Conservation (phyloP, 1,139 yeast species). For the Magnusiomyces sp. region DNA sequence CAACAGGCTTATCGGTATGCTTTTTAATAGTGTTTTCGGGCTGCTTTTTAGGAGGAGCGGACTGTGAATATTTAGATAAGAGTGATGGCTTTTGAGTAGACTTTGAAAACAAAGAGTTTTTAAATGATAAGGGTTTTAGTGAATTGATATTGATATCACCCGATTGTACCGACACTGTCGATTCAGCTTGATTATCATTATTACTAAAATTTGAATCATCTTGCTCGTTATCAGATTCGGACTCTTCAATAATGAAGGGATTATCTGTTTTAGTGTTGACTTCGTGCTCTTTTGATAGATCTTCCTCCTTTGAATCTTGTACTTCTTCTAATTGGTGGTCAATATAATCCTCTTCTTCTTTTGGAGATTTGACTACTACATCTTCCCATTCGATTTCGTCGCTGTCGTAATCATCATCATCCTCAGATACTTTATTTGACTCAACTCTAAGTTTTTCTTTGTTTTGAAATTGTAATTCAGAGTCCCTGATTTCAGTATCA, state of each 20-base stretch:
- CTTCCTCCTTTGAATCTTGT: constrained; percentile 23
- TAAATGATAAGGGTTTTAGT: too few species aligned
- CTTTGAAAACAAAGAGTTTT: too few species aligned
- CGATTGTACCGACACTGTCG: too few species aligned
- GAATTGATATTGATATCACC: too few species aligned
- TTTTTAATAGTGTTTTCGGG: too few species aligned
- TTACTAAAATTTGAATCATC: too few species aligned
- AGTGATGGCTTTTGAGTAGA: too few species aligned
- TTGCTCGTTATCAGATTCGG: constrained; percentile 16
- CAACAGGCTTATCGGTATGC: too few species aligned
- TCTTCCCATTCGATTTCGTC: constrained; percentile 59
- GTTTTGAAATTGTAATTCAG: constrained; percentile 34
- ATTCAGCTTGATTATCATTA: too few species aligned
- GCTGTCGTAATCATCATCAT: constrained; percentile 31
- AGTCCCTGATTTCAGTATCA: constrained; percentile 17
- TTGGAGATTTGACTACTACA: constrained; percentile 31
- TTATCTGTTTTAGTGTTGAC: constrained; percentile 9
- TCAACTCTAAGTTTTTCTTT: constrained; percentile 15
- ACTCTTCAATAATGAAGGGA: constrained; percentile 16
- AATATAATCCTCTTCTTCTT: constrained; percentile 6
- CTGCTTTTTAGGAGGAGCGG: too few species aligned
- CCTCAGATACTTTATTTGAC: constrained; percentile 20
- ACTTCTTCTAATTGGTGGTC: constrained; percentile 17
- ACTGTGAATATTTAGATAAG: too few species aligned
- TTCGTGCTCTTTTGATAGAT: constrained; percentile 13